A percentile compares a stretch with the other conserved stretches of the same genome.
Conservation (phyloP, 257 asterid genomes). For the Phtheirospermum japonicum region DNA sequence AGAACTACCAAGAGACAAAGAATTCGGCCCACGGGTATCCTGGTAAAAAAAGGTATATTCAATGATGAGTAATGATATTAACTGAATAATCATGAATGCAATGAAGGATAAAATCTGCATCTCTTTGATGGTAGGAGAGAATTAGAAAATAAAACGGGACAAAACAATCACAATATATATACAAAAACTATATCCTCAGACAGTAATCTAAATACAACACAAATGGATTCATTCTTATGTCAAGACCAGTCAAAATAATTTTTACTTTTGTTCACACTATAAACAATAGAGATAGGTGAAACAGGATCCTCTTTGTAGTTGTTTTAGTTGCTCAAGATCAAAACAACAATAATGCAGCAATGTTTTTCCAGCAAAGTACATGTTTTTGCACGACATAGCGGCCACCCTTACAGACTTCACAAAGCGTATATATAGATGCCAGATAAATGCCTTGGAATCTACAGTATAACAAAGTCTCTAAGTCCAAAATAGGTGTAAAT, state of each 20-base stretch:
- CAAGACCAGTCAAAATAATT: neutral
- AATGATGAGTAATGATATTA: slow-evolving; percentile 2
- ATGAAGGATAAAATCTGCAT: neutral
- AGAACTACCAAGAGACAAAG: slow-evolving; percentile 81
- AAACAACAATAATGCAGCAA: neutral
- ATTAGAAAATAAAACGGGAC: neutral
- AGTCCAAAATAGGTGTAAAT: neutral
- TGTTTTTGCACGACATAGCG: slow-evolving; percentile 4
- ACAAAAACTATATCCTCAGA: neutral
- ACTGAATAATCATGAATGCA: neutral
- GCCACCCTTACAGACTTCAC: neutral
- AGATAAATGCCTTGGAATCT: slow-evolving; percentile 9
- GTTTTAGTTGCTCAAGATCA: neutral
- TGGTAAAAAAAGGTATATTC: slow-evolving; percentile 23
- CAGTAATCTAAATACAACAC: neutral
- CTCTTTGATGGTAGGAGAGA: neutral
- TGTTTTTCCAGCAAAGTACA: neutral
- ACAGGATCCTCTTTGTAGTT: neutral
- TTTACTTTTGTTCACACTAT: slow-evolving; percentile 5
- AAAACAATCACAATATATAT: neutral
- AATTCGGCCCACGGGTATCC: slow-evolving; percentile 85
- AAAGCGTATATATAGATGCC: neutral
- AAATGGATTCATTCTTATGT: neutral
- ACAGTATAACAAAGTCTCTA: neutral
- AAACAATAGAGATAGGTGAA: slow-evolving; percentile 2